These are phyloP conservation scores for Haplosporangium gracile DNA, from an alignment of 192 early-diverging fungal species.

Conservation along the genomic window DNA sequence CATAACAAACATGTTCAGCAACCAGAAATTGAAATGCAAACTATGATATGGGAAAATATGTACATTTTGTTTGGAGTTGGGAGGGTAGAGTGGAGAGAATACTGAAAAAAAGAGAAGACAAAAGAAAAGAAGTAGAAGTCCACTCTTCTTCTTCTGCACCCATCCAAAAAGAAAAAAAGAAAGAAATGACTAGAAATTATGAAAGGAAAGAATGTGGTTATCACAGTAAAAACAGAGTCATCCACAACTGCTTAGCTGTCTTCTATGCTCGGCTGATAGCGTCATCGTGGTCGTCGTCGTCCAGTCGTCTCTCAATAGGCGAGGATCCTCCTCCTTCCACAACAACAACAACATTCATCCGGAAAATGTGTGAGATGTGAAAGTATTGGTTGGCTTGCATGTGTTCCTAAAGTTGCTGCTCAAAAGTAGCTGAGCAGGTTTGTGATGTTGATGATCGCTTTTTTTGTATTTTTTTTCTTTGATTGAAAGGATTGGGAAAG, in stretches of 20 bases:
- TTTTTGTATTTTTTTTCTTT: constrained; percentile 27
- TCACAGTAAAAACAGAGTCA: not conserved
- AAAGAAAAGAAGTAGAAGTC: constrained; percentile 2
- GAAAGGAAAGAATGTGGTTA: constrained; percentile 9
- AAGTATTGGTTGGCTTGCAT: constrained; percentile 19
- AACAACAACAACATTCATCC: constrained; percentile 4
- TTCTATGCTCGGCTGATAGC: not conserved
- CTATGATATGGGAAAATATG: not conserved
- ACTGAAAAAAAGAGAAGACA: not conserved
- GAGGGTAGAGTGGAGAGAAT: not conserved
- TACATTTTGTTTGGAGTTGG: not conserved
- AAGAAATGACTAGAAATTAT: not conserved
- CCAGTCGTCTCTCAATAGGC: not conserved
- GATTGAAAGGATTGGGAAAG: constrained; percentile 3
- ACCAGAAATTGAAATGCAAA: constrained; percentile 20
- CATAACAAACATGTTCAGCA: constrained; percentile 53
- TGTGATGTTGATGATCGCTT: constrained; percentile 37
- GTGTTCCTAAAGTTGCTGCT: constrained; percentile 30
- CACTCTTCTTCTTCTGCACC: not conserved
- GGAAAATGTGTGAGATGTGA: constrained; percentile 10
- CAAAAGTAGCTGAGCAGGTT: constrained; percentile 5
- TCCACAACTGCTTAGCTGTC: constrained; percentile 34
- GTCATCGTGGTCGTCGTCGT: constrained; percentile 2
- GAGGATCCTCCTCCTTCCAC: constrained; percentile 6
- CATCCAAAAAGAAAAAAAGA: constrained; percentile 2